Evolutionary conservation across 345 rosid genomes (phyloP), one percentile per base, ranked within the genome.

Genomic region (Schrenkiella parvula): DNA sequence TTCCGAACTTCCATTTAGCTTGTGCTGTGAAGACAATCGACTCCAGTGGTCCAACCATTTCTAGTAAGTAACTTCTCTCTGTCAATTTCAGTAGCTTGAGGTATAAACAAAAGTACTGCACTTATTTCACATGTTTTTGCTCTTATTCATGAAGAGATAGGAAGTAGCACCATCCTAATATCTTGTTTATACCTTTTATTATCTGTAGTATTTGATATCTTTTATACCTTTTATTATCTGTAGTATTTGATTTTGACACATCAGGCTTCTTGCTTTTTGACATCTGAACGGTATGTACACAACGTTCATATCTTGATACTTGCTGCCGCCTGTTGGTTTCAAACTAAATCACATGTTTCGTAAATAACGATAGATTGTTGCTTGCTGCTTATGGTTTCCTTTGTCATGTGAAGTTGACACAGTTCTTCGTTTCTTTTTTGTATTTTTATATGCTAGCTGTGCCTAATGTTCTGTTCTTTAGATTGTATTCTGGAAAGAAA

Each of bases 401-500:
- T 56, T 43, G n/a, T 74, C 54, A 34, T 46, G n/a, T n/a, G 15
- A 55, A 23, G 21, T 64, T 53, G 61, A 28, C 5, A n/a, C 43
- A 51, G 21, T 63, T 23, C 12, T 18, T 63, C 12, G 50, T 37
- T 46, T 47, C 43, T 21, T 21, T 39, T n/a, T n/a, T n/a, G n/a
- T n/a, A n/a, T n/a, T n/a, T n/a, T n/a, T n/a, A n/a, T n/a, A n/a
- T n/a, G n/a, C n/a, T n/a, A n/a, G n/a, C n/a, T n/a, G n/a, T n/a
- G n/a, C n/a, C n/a, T 63, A 12, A 52, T 31, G 53, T n/a, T 63
- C 26, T 21, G 43, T 8, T 54, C 0, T 17, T 70, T 29, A 42
- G 57, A 37, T 47, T 54, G 23, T 48, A 10, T 55, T 17, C 25
- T 59, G 60, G 51, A 51, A 77, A 67, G 46, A 19, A 72, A 46